A percentile compares a stretch with the other conserved stretches of the same genome.
phyloP scores from a whole-genome alignment of 768 basidiomycete species.

The Naganishia onofrii region DNA sequence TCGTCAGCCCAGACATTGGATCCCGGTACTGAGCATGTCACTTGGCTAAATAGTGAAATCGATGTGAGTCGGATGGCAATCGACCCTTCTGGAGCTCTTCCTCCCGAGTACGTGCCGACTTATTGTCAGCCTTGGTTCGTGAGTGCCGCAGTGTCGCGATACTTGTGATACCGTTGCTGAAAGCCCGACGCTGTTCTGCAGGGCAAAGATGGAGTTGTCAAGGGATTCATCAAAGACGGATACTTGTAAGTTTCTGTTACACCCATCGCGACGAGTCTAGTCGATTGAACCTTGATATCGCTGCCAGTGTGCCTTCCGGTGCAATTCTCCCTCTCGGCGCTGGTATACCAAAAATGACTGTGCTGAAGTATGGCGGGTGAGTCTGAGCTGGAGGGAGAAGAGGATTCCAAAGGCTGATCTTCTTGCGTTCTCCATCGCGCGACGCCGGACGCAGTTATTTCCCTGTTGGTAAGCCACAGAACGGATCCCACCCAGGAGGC shows the following conservation, averaged over 20 bases:
- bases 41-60: constrained; percentile 22
- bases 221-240: constrained; percentile 29
- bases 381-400: background rate
- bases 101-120: constrained; percentile 23
- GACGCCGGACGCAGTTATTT: constrained; percentile 30
- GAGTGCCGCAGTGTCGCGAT: background rate
- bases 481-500: background rate
- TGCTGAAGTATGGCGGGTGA: constrained; percentile 50
- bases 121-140: constrained; percentile 32
- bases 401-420: too few relatives aligned
- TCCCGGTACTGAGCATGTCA: too few relatives aligned
- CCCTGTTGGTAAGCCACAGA: constrained; percentile 32
- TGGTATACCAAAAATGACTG: constrained; percentile 45
- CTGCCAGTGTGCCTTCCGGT: constrained; percentile 24
- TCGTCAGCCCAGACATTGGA: background rate
- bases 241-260: constrained; percentile 20
- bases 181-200: background rate
- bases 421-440: background rate
- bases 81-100: constrained; percentile 21
- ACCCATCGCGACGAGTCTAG: background rate
- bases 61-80: constrained; percentile 26
- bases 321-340: constrained; percentile 49
- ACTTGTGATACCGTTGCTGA: background rate
- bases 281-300: background rate
- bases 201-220: constrained; percentile 29